Percentiles rank a stretch among this genome's conserved stretches.
Conservation (phyloP, 148 eudicot species). For the Rhododendron molle region DNA sequence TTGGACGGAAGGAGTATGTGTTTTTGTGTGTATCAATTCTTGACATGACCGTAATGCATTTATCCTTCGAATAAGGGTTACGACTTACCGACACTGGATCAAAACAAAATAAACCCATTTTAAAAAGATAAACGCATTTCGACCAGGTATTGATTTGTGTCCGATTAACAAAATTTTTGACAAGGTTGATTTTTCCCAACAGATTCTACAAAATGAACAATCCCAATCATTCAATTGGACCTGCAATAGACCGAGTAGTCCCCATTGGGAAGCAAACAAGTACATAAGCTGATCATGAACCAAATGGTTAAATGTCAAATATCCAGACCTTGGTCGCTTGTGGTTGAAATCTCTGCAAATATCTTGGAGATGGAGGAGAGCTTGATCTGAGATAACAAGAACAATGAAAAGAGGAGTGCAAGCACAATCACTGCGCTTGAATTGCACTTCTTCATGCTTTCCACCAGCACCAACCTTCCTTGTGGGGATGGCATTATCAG, state of each 20-base stretch:
- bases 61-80: neutral
- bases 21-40: no score
- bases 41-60: no score
- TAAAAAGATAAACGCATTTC: neutral
- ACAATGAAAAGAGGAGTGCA: neutral
- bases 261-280: neutral
- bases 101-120: neutral
- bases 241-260: neutral
- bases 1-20: no score
- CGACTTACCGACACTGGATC: neutral
- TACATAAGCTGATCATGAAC: neutral
- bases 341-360: neutral
- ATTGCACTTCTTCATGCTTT: conserved; percentile 15
- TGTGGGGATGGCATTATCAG: neutral
- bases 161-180: neutral
- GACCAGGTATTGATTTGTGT: neutral
- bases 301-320: neutral
- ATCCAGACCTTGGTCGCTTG: conserved; percentile 9
- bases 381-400: conserved; percentile 15
- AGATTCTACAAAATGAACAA: neutral
- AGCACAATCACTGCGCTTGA: conserved; percentile 1
- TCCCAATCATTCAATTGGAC: neutral
- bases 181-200: neutral
- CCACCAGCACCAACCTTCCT: neutral
- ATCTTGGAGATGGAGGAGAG: conserved; percentile 18